Evolutionary conservation across 371 early-diverging fungal genomes (phyloP).

Genomic region (Blastocladiella emersonii): DNA sequence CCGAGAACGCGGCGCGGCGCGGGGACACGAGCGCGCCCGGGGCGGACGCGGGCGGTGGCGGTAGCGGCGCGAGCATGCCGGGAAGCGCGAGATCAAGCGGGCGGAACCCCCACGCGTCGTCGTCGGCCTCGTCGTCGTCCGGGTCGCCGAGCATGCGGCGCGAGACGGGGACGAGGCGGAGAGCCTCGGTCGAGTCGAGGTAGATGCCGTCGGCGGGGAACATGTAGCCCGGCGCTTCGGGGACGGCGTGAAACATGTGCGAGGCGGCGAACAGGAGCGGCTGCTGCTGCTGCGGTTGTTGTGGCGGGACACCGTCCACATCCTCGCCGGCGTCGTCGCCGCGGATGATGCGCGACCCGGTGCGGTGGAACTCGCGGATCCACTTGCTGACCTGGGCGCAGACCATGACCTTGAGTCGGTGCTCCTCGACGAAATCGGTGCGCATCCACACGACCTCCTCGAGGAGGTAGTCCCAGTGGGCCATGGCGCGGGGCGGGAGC

Average conservation of each 20-base stretch:
- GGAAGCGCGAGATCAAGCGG: too few species aligned
- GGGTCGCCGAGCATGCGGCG: too few species aligned
- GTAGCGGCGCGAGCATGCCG: too few species aligned
- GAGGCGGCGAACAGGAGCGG: neutral
- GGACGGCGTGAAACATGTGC: neutral
- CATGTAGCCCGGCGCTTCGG: neutral
- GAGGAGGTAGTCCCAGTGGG: constrained; percentile 1
- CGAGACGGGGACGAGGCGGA: too few species aligned
- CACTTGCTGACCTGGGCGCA: neutral
- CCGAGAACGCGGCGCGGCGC: too few species aligned
- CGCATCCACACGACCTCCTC: neutral
- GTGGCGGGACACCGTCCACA: neutral
- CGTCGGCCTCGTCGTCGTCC: too few species aligned
- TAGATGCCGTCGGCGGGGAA: neutral
- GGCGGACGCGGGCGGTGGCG: too few species aligned
- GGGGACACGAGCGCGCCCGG: too few species aligned
- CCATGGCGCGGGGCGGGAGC: neutral
- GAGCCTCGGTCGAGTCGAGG: neutral
- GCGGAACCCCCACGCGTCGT: too few species aligned
- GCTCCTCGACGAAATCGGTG: neutral
- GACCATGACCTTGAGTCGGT: neutral
- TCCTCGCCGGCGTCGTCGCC: neutral
- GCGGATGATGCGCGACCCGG: neutral
- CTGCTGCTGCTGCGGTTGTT: too few species aligned
- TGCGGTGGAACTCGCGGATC: neutral